A percentile compares a stretch with the other conserved stretches of the same genome.
Conservation (phyloP, 2,329 filamentous ascomycete genomes). For the Ophiostoma quercus region DNA sequence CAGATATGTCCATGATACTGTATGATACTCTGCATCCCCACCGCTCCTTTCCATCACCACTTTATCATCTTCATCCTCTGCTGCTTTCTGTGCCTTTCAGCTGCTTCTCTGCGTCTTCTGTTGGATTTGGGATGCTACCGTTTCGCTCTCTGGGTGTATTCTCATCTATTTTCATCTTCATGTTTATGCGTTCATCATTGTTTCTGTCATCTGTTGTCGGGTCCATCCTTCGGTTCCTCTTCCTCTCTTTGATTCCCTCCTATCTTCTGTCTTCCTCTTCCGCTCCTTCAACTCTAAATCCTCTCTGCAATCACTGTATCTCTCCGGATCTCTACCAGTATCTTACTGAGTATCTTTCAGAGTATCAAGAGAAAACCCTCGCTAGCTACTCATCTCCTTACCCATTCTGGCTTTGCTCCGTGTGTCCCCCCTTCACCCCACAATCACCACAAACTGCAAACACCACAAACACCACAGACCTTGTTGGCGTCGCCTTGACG, state of each 20-base stretch:
- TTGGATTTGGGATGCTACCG: background rate
- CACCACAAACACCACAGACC: background rate
- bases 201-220: background rate
- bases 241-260: background rate
- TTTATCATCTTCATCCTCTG: background rate
- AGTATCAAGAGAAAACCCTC: background rate
- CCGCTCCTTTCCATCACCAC: background rate
- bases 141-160: background rate
- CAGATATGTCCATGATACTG: background rate
- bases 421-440: background rate
- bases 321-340: too few species aligned
- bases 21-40: background rate
- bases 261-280: background rate
- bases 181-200: too few species aligned
- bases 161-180: too few species aligned
- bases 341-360: too few species aligned
- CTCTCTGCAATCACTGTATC: background rate
- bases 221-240: background rate
- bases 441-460: slow-evolving; percentile 2
- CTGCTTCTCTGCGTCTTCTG: background rate
- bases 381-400: background rate
- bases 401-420: slow-evolving; percentile 4
- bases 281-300: background rate
- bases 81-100: background rate
- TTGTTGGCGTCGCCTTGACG: slow-evolving; percentile 2